These are phyloP conservation scores for Rubroboletus satanas DNA, from an alignment of 768 basidiomycete species.

Conservation along the genomic window DNA sequence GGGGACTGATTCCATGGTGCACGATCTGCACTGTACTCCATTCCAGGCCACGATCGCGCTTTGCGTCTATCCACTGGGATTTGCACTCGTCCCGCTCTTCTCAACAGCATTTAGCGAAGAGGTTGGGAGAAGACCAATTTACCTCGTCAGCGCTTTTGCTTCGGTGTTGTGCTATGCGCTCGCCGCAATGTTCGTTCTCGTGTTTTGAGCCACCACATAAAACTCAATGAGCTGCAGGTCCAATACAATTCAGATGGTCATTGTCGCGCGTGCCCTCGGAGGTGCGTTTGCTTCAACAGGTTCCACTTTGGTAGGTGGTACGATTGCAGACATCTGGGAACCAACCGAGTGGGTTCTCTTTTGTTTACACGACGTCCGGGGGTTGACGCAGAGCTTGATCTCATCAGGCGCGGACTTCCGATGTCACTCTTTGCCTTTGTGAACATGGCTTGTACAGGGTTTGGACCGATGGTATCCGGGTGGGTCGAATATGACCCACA, in stretches of 20 bases:
- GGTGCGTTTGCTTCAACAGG: conserved; percentile 65
- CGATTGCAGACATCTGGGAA: conserved; percentile 64
- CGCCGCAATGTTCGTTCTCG: conserved; percentile 22
- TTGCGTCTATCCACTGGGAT: conserved; percentile 55
- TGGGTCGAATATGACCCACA: conserved; percentile 60
- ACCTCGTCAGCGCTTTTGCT: conserved; percentile 46
- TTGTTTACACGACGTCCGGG: not conserved
- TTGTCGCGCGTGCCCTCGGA: conserved; percentile 57
- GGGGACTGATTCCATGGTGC: conserved; percentile 54
- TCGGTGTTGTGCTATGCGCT: conserved; percentile 42
- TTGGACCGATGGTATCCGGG: conserved; percentile 62
- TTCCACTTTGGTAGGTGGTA: conserved; percentile 67
- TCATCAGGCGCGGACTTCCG: conserved; percentile 59
- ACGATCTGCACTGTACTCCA: conserved; percentile 39
- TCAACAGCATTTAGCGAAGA: conserved; percentile 69
- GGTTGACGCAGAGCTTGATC: not conserved
- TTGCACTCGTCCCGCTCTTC: conserved; percentile 58
- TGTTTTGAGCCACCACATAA: not conserved
- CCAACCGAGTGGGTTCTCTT: conserved; percentile 48
- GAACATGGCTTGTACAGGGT: conserved; percentile 57
- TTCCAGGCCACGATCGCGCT: conserved; percentile 47
- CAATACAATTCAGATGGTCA: conserved; percentile 50
- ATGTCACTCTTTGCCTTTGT: conserved; percentile 68
- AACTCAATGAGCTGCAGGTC: conserved; percentile 24
- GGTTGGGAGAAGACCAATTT: conserved; percentile 59